Conservation (phyloP, 805 yeast genomes). For the Wilhelminamyces savonicus region DNA sequence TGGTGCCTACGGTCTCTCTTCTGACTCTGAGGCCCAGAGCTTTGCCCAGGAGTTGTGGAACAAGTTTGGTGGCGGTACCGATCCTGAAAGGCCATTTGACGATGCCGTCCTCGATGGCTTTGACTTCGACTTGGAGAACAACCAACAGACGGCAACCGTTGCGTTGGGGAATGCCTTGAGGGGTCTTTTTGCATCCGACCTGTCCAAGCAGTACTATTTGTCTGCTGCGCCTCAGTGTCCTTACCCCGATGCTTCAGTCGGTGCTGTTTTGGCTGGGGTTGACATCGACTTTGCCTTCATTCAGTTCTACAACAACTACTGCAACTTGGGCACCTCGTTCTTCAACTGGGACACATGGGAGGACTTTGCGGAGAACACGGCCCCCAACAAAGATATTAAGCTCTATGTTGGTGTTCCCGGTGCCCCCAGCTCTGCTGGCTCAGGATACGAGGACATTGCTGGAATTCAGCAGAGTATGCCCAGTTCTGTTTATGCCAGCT, state of each 20-base stretch:
- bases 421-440: constrained; percentile 42
- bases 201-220: constrained; percentile 57
- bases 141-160: constrained; percentile 56
- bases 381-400: constrained; percentile 67
- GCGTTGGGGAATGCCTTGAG: constrained; percentile 39
- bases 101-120: constrained; percentile 66
- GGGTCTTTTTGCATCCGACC: constrained; percentile 15
- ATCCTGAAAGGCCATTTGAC: constrained; percentile 54
- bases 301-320: constrained; percentile 86
- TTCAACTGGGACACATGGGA: constrained; percentile 74
- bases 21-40: constrained; percentile 47
- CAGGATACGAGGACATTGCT: constrained; percentile 41
- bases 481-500: no score
- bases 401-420: constrained; percentile 70
- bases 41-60: constrained; percentile 43
- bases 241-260: constrained; percentile 63
- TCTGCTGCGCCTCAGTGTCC: constrained; percentile 94
- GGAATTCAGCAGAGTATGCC: constrained; percentile 13
- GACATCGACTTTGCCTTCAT: constrained; percentile 75
- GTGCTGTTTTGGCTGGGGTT: constrained; percentile 37
- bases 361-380: constrained; percentile 46
- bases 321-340: constrained; percentile 42
- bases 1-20: constrained; percentile 48
- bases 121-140: constrained; percentile 66
- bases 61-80: constrained; percentile 31